phyloP scores from a whole-genome alignment of 2,329 filamentous ascomycete species.

The Venturia aucupariae region DNA sequence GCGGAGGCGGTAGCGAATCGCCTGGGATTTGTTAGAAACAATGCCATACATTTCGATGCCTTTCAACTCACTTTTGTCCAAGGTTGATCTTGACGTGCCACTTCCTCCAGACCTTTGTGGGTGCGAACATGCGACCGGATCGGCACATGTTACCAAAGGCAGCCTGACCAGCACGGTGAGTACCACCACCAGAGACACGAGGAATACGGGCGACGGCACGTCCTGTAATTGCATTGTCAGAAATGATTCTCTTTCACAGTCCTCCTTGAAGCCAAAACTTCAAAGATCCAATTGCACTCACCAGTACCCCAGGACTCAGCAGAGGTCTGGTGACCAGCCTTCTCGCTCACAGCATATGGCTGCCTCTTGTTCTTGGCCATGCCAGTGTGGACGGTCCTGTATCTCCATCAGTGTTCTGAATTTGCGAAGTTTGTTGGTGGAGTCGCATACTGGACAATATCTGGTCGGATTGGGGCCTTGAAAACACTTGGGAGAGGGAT shows the following conservation, averaged over 20 bases:
- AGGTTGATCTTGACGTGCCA: constrained; percentile 99
- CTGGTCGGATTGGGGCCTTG: constrained; percentile 91
- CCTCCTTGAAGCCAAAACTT: constrained; percentile 7
- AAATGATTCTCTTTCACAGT: constrained; percentile 14
- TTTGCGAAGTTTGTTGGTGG: constrained; percentile 10
- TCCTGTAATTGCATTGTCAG: constrained; percentile 45
- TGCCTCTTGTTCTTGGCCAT: constrained; percentile 99
- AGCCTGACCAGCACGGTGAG: constrained; percentile 99
- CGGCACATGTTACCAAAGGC: constrained; percentile 99
- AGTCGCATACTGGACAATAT: constrained; percentile 84
- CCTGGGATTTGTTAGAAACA: constrained; percentile 38
- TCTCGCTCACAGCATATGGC: constrained; percentile 99
- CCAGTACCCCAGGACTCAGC: constrained; percentile 99
- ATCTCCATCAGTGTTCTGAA: constrained; percentile 20
- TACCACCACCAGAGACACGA: constrained; percentile 99
- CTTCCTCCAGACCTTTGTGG: constrained; percentile 99
- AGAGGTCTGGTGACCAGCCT: constrained; percentile 99
- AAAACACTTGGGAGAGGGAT: constrained; percentile 95
- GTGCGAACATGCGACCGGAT: constrained; percentile 99
- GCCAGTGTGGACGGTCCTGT: constrained; percentile 77
- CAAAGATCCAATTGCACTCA: constrained; percentile 31
- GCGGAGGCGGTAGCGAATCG: constrained; percentile 97
- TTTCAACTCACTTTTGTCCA: constrained; percentile 71
- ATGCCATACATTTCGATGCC: neutral
- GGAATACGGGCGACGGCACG: constrained; percentile 99